phyloP scores from a whole-genome alignment of 495 filamentous ascomycete species.

The Aspergillus leporis region DNA sequence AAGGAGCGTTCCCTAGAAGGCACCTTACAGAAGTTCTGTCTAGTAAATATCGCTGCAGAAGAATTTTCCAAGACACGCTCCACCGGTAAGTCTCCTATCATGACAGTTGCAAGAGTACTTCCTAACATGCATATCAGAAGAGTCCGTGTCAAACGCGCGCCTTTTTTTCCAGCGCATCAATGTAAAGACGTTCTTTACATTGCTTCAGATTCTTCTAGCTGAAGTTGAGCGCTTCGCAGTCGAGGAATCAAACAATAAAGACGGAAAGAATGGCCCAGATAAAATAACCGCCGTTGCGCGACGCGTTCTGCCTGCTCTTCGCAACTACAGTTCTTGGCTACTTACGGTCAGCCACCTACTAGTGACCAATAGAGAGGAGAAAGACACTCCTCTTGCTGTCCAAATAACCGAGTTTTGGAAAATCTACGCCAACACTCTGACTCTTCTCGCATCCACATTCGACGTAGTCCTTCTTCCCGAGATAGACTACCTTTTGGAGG shows the following conservation, averaged over 20 bases:
- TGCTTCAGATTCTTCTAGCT: constrained; percentile 71
- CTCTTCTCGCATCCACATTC: constrained; percentile 63
- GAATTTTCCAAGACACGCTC: constrained; percentile 63
- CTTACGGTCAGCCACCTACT: constrained; percentile 51
- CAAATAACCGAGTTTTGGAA: constrained; percentile 70
- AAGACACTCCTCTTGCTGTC: constrained; percentile 55
- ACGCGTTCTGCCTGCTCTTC: constrained; percentile 66
- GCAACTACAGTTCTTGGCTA: constrained; percentile 76
- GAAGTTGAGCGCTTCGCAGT: constrained; percentile 61
- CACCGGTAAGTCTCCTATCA: constrained; percentile 49
- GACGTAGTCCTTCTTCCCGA: constrained; percentile 55
- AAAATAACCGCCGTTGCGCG: constrained; percentile 63
- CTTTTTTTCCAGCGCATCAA: constrained; percentile 80
- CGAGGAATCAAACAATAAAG: constrained; percentile 45
- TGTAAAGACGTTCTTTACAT: constrained; percentile 72
- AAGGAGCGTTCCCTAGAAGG: constrained; percentile 67
- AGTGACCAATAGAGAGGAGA: constrained; percentile 53
- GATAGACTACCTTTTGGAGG: constrained; percentile 70
- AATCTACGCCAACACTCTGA: constrained; percentile 66
- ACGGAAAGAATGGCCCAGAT: constrained; percentile 43
- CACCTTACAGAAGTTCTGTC: constrained; percentile 72
- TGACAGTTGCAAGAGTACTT: constrained; percentile 5
- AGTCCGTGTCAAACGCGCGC: constrained; percentile 53
- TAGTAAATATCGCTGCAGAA: constrained; percentile 85
- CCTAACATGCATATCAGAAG: constrained; percentile 36